Conservation (phyloP, 305 asterid species). For the Fraxinus albicans region DNA sequence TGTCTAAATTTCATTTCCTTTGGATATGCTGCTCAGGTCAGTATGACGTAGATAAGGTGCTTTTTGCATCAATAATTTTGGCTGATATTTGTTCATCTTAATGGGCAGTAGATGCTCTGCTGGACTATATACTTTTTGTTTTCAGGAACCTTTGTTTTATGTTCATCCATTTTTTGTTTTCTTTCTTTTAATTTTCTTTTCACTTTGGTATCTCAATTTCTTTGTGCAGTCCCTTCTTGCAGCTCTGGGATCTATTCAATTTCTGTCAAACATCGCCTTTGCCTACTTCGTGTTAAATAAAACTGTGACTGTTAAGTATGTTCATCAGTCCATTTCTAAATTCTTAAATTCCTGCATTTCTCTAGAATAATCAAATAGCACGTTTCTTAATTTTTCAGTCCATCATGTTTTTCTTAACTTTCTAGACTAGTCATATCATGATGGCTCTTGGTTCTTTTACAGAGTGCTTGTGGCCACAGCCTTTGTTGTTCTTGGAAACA, state of each 20-base stretch:
- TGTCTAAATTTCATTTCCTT: slow-evolving; percentile 92
- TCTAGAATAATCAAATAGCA: slow-evolving; percentile 26
- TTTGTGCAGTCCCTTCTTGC: slow-evolving; percentile 90
- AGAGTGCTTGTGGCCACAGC: slow-evolving; percentile 91
- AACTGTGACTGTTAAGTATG: slow-evolving; percentile 84
- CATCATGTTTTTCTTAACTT: neutral
- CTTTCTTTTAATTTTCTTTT: slow-evolving; percentile 15
- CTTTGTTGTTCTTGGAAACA: slow-evolving; percentile 91
- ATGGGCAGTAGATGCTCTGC: slow-evolving; percentile 23
- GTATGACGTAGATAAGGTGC: slow-evolving; percentile 25
- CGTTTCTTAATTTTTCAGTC: slow-evolving; percentile 1
- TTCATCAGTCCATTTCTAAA: slow-evolving; percentile 18
- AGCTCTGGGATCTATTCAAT: slow-evolving; percentile 94
- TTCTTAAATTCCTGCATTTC: slow-evolving; percentile 19
- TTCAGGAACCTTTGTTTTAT: neutral
- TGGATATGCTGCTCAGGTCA: slow-evolving; percentile 98
- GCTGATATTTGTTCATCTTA: slow-evolving; percentile 23
- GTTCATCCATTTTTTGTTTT: neutral
- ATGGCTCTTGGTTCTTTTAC: slow-evolving; percentile 29
- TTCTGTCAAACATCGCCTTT: slow-evolving; percentile 88
- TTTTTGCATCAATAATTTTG: slow-evolving; percentile 16
- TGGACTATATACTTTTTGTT: slow-evolving; percentile 11
- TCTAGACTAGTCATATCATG: slow-evolving; percentile 13
- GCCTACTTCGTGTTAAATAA: slow-evolving; percentile 83
- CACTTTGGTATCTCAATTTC: slow-evolving; percentile 19